Conservation (phyloP, 1,284 basidiomycete species). For the Pascua guehoae region DNA sequence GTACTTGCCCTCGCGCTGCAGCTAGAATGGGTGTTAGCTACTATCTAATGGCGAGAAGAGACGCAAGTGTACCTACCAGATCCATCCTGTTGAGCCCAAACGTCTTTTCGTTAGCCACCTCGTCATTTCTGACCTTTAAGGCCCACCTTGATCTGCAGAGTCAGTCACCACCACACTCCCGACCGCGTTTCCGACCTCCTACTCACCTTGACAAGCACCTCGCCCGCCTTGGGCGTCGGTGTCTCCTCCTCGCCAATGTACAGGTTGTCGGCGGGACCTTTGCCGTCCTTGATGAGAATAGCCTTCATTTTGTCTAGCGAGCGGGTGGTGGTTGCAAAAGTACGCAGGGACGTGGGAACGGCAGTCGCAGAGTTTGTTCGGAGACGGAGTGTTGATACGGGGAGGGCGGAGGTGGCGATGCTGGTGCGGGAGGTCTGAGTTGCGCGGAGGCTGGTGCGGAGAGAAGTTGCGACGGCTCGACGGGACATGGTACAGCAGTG, state of each 20-base stretch:
- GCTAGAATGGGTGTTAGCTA: not conserved
- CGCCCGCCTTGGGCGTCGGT: constrained; percentile 58
- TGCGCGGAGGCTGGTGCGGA: constrained; percentile 2
- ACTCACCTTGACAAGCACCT: constrained; percentile 73
- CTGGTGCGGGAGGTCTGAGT: not conserved
- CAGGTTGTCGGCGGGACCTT: constrained; percentile 72
- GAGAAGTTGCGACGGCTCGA: constrained; percentile 1
- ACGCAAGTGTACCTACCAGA: constrained; percentile 42
- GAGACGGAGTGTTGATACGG: not conserved
- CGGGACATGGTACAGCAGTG: not conserved
- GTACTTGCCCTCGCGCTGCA: constrained; percentile 69
- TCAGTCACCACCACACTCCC: constrained; percentile 1
- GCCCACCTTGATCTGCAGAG: constrained; percentile 29
- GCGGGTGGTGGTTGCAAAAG: constrained; percentile 3
- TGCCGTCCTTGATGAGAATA: constrained; percentile 72
- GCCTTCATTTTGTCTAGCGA: constrained; percentile 64
- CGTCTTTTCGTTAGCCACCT: constrained; percentile 46
- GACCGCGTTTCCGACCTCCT: not conserved
- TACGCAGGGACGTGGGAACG: not conserved
- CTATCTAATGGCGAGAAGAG: too few species aligned
- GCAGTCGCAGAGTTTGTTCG: not conserved
- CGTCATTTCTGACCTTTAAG: too few species aligned
- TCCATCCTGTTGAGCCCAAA: constrained; percentile 91
- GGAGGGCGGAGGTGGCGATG: not conserved
- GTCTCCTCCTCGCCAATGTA: constrained; percentile 66